Evolutionary conservation across 768 basidiomycete genomes (phyloP), one percentile per base, ranked within the genome.

Genomic region (Lactarius psammicola): DNA sequence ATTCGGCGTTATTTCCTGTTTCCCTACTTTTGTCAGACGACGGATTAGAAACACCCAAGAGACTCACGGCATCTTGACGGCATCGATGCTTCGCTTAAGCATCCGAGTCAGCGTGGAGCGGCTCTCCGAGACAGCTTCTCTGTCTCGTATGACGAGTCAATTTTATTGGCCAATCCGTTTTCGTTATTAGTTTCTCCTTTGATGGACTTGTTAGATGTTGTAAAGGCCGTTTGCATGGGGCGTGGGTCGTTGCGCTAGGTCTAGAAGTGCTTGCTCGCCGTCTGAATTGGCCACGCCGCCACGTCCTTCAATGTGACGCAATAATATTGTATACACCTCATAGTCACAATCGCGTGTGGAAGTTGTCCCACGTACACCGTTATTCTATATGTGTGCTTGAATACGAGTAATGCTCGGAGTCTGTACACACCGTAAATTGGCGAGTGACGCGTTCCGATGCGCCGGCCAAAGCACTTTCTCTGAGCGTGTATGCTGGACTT

Each of bases 1-100:
- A 60, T 36, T 60, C 54, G 18, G 28, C 26, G 10, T 18, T 56
- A 40, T 60, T 65, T 60, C 59, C 54, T 60, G 59, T 58, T 23
- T 40, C 64, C 9, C 10, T 51, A 5, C 8, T 11, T n/a, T n/a
- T 53, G 7, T 40, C 56, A 30, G 60, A 42, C 10, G 57, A 53
- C 9, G 10, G 23, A 20, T 40, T 18, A 57, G 15, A 31, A 13
- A 51, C 7, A 5, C 56, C 7, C 46, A 10, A 26, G 46, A 42
- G 56, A 38, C n/a, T 9, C 23, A 42, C 18, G 55, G 55, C 44
- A 8, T 33, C 28, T 18, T 9, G 31, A 42, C 15, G 56, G 55
- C 30, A 8, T 33, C 28, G 11, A 20, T 57, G 23, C 44, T 18
- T 56, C 28, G 31, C 65, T 62, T n/a, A 34, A 62, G 30, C 60